Evolutionary conservation across 73 alveolate species (phyloP).

Genomic region (Paramecium octaurelia): DNA sequence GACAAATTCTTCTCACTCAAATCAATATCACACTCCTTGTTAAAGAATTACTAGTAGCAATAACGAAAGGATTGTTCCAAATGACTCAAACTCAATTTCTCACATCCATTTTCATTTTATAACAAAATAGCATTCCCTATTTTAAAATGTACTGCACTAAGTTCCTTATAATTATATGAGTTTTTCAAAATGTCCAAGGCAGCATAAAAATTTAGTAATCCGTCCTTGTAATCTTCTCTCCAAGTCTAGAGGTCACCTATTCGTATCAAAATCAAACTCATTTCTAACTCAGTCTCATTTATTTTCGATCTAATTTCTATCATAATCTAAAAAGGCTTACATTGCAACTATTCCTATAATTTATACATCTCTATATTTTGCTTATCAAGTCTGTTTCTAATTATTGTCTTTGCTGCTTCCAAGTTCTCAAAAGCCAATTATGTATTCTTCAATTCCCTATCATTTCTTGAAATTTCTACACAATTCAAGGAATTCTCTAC

Average conservation of each 20-base stretch:
- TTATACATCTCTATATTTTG: background rate
- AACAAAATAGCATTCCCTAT: slow-evolving; percentile 15
- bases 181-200: background rate
- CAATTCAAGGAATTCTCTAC: slow-evolving; percentile 28
- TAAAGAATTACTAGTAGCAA: background rate
- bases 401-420: slow-evolving; percentile 24
- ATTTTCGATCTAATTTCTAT: background rate
- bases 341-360: background rate
- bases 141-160: slow-evolving; percentile 33
- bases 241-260: slow-evolving; percentile 28
- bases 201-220: background rate
- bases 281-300: background rate
- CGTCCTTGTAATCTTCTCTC: slow-evolving; percentile 36
- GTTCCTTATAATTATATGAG: slow-evolving; percentile 13
- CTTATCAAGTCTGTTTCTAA: slow-evolving; percentile 1
- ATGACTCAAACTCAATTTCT: background rate
- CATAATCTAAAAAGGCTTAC: background rate
- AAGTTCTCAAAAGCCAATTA: slow-evolving; percentile 37
- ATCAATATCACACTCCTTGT: background rate
- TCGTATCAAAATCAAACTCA: background rate
- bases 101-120: slow-evolving; percentile 20
- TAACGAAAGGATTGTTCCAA: background rate
- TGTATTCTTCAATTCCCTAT: slow-evolving; percentile 5
- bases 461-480: slow-evolving; percentile 30
- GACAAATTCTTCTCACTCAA: background rate